These are phyloP conservation scores for Amanita pallidorosea DNA, from an alignment of 768 basidiomycete genomes.

Conservation along the genomic window DNA sequence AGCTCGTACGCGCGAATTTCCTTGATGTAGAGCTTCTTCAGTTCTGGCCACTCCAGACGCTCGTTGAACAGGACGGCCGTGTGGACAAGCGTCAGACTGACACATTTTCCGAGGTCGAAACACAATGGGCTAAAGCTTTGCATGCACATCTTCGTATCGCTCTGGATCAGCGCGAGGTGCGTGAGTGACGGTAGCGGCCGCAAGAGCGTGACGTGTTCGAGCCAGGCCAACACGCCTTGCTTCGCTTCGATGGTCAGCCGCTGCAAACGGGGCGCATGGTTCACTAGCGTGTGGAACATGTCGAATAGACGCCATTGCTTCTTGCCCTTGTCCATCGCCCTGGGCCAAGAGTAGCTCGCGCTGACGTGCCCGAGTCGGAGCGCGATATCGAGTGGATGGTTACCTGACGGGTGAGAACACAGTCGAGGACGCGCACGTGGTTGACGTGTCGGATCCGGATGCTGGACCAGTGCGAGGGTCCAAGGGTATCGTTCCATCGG, in stretches of 20 bases:
- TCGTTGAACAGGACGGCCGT: not conserved
- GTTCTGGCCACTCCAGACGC: not conserved
- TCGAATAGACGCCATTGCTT: not conserved
- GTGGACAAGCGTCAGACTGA: not conserved
- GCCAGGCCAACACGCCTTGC: not conserved
- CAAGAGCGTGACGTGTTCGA: not conserved
- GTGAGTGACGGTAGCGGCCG: not conserved
- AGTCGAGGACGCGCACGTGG: not conserved
- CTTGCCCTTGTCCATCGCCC: not conserved
- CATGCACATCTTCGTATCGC: not conserved
- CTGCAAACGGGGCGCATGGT: no score
- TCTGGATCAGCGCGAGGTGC: slow-evolving; percentile 3
- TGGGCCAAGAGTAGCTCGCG: not conserved
- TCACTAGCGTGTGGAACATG: not conserved
- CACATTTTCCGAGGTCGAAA: slow-evolving; percentile 1
- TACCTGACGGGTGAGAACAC: not conserved
- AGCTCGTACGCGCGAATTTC: slow-evolving; percentile 1
- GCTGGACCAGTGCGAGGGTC: slow-evolving; percentile 2
- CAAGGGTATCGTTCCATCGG: not conserved
- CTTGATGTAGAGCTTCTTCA: not conserved
- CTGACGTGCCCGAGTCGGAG: slow-evolving; percentile 1
- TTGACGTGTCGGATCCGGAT: slow-evolving; percentile 3
- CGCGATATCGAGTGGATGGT: not conserved
- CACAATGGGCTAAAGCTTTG: not conserved
- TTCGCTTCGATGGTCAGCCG: slow-evolving; percentile 2